Base-by-base conservation (phyloP, 192 early-diverging fungal species). In the Backusella sp. region DNA sequence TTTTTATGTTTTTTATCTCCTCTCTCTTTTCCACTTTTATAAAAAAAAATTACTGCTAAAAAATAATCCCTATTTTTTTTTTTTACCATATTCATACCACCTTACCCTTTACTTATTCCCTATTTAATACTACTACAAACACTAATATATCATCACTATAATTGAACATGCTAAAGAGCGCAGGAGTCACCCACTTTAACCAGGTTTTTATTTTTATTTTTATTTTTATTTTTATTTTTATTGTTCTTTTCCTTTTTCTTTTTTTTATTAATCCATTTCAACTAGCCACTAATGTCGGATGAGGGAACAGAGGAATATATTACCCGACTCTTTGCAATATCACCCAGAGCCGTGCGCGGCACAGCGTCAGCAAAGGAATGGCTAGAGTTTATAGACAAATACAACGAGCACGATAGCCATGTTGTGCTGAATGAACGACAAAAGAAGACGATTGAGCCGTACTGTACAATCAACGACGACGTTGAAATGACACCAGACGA, bases 401-500 rank as follows among this genome's bases (percentile, higher is more conserved):
- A 73, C 30, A 79, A 85, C 41, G 19, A 56, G 11, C 72, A 83
- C 12, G 67, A 82, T 21, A 23, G 66, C 0, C 59, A 71, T 12
- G 69, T 68, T 1, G 35, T 85, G 7, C 62, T 85, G 19, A 83
- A 77, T 6, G 69, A 80, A 26, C 76, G 73, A 42, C 76, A 80
- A 66, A 75, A 75, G 21, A 73, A 42, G 34, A 74, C 74, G 26
- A 78, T 85, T 70, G 73, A 75, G 56, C 72, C 76, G 1, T 85
- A 77, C 12, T 76, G 73, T n/a, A 34, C 68, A 28, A 30, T 37
- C 28, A 83, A 80, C 66, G 73, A 81, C 35, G 84, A 85, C 39
- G 67, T 85, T 70, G 84, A 85, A 67, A 77, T 85, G 74, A 77
- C 78, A 19, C 66, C 79, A 65, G 81, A 85, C n/a, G 84, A 85